Base-by-base conservation (phyloP, 164 flowering plant genomes). In the Aristolochia californica region DNA sequence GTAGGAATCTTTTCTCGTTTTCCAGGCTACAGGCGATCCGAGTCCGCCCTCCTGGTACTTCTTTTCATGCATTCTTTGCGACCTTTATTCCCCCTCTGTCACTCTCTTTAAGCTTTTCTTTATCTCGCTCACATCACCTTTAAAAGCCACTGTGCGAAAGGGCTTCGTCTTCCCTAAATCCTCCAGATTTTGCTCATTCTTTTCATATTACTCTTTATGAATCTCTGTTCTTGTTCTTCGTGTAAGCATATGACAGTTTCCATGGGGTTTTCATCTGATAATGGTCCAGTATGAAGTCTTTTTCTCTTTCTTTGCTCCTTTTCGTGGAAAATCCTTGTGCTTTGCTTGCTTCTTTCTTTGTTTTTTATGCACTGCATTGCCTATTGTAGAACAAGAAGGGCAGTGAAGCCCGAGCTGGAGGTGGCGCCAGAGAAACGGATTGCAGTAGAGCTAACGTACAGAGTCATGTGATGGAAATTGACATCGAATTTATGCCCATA, bases 211-310 rank as follows among this genome's bases (percentile, higher is more conserved):
- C 40, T 34, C 40, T 34, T 34, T 34, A 34, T 34, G 40, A 7
- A 34, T 34, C 40, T 34, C n/a, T 50, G 62, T 20, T 43, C n/a
- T 5, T 27, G 48, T 15, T 23, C n/a, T 56, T 51, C 12, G 40
- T 11, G 23, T 38, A 49, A 57, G 52, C 61, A 26, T 51, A 68
- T 68, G 68, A 48, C 40, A 48, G 53, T 53, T 30, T 62, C 62
- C 50, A 69, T 73, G 76, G 74, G 71, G 34, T 68, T 71, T 60
- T 72, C 78, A 61, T 71, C 55, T 72, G 74, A 62, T 57, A 74
- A 74, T 62, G 70, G 53, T 60, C 55, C 53, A 38, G 77, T 76
- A 66, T 67, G 65, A 56, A 20, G 21, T 53, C 61, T 30, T 20
- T 16, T 27, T 43, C 30, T 45, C 18, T 48, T 43, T 53, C 43